Conservation (phyloP, 1,284 basidiomycete species). For the Coniferiporia sulphurascens region DNA sequence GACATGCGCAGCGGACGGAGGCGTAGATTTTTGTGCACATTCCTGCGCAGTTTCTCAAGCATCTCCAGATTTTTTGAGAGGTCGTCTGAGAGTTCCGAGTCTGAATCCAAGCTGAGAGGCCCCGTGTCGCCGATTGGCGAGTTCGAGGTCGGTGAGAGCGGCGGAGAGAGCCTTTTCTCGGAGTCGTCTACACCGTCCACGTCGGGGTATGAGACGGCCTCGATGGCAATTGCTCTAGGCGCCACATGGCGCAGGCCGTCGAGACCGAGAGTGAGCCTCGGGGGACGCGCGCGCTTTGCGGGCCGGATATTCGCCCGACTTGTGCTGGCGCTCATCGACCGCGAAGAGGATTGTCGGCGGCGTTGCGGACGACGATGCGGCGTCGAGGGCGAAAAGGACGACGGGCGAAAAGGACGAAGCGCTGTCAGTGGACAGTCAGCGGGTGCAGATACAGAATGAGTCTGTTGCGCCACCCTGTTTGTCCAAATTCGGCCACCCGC, state of each 20-base stretch:
- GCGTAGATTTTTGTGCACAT: conserved; percentile 67
- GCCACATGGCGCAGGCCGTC: conserved; percentile 25
- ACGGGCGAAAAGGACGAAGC: background rate
- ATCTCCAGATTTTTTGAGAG: conserved; percentile 59
- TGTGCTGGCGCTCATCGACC: conserved; percentile 3
- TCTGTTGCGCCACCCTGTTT: no score
- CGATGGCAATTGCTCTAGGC: conserved; percentile 28
- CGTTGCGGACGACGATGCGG: background rate
- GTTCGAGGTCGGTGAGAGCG: conserved; percentile 31
- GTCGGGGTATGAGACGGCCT: conserved; percentile 34
- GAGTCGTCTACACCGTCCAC: conserved; percentile 24
- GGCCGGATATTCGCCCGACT: background rate
- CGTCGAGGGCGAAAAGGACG: background rate
- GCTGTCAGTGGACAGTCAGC: no score
- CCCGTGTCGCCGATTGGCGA: conserved; percentile 23
- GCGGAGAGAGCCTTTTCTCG: conserved; percentile 26
- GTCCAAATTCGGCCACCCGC: no score
- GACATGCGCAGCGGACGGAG: conserved; percentile 66
- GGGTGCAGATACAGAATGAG: no score
- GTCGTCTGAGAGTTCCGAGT: conserved; percentile 39
- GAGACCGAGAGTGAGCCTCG: conserved; percentile 33
- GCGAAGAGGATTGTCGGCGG: background rate
- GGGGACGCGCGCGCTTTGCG: conserved; percentile 31
- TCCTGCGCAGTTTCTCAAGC: conserved; percentile 62
- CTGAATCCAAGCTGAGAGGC: conserved; percentile 22